Evolutionary conservation across 1,139 yeast genomes (phyloP).

Genomic region (Kurtzmaniella quercitrusa): DNA sequence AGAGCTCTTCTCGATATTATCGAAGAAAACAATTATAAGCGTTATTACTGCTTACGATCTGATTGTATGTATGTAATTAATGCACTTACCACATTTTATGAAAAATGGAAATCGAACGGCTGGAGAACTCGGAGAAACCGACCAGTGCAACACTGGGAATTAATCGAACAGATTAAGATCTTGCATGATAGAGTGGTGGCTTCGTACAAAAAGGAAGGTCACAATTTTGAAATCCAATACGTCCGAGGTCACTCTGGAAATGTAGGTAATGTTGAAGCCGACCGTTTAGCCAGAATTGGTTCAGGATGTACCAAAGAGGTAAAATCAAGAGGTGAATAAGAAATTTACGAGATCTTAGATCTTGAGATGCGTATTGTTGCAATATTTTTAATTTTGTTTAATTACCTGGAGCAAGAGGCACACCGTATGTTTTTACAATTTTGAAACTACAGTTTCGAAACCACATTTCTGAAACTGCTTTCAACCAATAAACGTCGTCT

Average conservation of each 20-base stretch:
- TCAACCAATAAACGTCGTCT: too few species aligned
- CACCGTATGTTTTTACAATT: too few species aligned
- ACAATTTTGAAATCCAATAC: slow-evolving; percentile 44
- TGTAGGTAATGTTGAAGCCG: slow-evolving; percentile 76
- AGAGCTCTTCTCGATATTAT: slow-evolving; percentile 46
- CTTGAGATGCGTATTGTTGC: too few species aligned
- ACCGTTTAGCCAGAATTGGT: slow-evolving; percentile 55
- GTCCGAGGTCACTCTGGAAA: slow-evolving; percentile 72
- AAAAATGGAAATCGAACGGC: slow-evolving; percentile 49
- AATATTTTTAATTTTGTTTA: too few species aligned
- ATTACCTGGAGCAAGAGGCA: too few species aligned
- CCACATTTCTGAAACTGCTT: too few species aligned
- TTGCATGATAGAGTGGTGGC: not conserved
- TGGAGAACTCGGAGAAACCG: slow-evolving; percentile 45
- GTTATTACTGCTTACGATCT: slow-evolving; percentile 34
- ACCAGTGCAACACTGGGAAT: slow-evolving; percentile 48
- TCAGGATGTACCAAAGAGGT: too few species aligned
- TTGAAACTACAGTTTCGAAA: too few species aligned
- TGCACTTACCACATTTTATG: slow-evolving; percentile 47
- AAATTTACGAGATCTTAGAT: too few species aligned
- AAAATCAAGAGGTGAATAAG: too few species aligned
- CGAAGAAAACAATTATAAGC: not conserved
- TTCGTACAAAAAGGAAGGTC: not conserved
- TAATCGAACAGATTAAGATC: slow-evolving; percentile 27
- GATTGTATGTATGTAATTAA: slow-evolving; percentile 58